Base-by-base conservation (phyloP, 2,329 filamentous ascomycete species). In the Epichloe gansuensis region DNA sequence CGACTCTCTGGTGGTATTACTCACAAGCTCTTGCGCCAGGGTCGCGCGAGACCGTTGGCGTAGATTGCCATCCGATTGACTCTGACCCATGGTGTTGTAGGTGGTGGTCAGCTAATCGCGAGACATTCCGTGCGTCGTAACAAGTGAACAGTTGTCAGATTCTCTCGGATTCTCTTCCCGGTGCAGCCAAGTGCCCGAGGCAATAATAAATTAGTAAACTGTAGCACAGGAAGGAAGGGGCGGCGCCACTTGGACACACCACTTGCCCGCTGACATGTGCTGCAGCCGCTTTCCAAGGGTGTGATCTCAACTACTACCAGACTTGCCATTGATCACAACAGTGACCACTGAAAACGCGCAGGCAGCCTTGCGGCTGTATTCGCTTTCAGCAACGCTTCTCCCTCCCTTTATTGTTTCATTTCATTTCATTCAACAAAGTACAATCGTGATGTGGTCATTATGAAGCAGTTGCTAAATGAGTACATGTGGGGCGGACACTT, bases 21-120 rank as follows among this genome's bases (percentile, higher is more conserved):
- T 66, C 65, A 80, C 78, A 59, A 81, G 70, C 61, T 76, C 69
- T 53, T 70, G 70, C 21, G 69, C 71, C 55, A 80, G 65, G 63
- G 78, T 69, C 60, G 80, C 75, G 57, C 71, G 75, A 53, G 77
- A 75, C 57, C 69, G 71, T 57, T 65, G 67, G 55, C 63, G 65
- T 60, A 66, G 66, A 46, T 60, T 67, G 64, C 74, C 71, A 57
- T 72, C 70, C 51, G 76, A 80, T 52, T 73, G 67, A 59, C 61
- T 66, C 65, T 80, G 77, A 54, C 77, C 77, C 77, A 80, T 80
- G 55, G 56, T 71, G 60, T 2, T 23, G 17, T 21, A 21, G 17
- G 17, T 21, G 48, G 42, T 21, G 56, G 52, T 57, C 48, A 53
- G 53, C 53, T 49, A 52, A 46, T 50, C 43, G 13, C 47, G n/a